These are phyloP conservation scores for Bidens hawaiensis DNA, from an alignment of 140 eudicot genomes.

Conservation along the genomic window DNA sequence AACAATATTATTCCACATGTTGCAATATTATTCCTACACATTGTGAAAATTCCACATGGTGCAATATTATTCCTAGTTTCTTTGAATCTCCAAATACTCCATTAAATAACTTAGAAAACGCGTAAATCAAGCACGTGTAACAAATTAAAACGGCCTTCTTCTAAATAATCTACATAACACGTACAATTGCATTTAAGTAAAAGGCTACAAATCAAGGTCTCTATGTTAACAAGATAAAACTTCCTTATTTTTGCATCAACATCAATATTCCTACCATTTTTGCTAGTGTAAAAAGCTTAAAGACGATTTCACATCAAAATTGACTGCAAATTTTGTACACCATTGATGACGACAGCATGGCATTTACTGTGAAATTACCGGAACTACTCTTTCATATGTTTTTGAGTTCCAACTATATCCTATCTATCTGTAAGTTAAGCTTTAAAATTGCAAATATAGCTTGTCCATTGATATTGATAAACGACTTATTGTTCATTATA, in stretches of 20 bases:
- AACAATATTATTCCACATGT: no score
- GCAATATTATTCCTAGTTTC: not conserved
- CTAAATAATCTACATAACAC: not conserved
- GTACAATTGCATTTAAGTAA: not conserved
- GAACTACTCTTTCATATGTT: slow-evolving; percentile 15
- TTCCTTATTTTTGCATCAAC: not conserved
- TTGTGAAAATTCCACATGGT: not conserved
- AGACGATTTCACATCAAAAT: slow-evolving; percentile 11
- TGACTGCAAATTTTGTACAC: slow-evolving; percentile 21
- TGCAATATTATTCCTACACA: no score
- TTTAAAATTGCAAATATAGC: no score
- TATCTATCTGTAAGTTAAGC: not conserved
- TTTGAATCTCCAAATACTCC: not conserved
- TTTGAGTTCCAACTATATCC: slow-evolving; percentile 15
- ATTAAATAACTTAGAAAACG: not conserved
- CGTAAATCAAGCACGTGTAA: not conserved
- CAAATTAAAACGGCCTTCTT: not conserved
- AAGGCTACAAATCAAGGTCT: slow-evolving; percentile 5
- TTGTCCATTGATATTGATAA: no score
- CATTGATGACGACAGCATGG: slow-evolving; percentile 39
- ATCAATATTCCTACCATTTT: slow-evolving; percentile 7
- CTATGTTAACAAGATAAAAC: not conserved
- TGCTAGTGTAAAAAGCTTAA: not conserved
- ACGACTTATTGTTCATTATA: no score
- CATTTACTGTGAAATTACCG: slow-evolving; percentile 24